Evolutionary conservation across 2,329 filamentous ascomycete species (phyloP).

Genomic region (Zymoseptoria brevis): DNA sequence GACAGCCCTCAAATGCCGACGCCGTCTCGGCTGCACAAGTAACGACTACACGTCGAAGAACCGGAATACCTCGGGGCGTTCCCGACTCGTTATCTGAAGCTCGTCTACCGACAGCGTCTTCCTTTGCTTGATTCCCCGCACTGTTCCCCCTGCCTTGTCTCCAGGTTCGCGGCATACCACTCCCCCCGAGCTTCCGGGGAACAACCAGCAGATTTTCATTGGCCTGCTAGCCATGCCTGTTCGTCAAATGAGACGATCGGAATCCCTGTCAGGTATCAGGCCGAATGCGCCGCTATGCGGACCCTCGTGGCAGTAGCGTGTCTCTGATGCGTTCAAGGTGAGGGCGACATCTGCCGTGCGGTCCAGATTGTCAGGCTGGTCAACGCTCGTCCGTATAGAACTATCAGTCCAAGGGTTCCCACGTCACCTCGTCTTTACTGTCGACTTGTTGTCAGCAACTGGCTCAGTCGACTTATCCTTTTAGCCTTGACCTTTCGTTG

Average conservation of each 20-base stretch:
- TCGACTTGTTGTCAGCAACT: neutral
- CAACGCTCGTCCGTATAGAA: neutral
- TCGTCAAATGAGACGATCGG: neutral
- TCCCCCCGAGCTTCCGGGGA: neutral
- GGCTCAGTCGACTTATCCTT: neutral
- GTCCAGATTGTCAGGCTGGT: neutral
- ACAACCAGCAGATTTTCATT: neutral
- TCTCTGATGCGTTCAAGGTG: neutral
- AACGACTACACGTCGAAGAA: neutral
- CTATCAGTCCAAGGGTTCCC: neutral
- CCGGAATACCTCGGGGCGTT: neutral
- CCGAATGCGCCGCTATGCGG: neutral
- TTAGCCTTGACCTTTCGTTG: neutral
- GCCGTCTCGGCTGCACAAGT: neutral
- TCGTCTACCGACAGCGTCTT: neutral
- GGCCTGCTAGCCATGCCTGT: neutral
- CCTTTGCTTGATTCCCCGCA: neutral
- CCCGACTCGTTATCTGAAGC: neutral
- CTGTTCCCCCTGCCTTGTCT: neutral
- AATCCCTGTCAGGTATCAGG: neutral
- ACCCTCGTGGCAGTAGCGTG: neutral
- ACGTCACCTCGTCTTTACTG: neutral
- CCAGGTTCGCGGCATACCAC: neutral
- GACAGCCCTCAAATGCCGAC: neutral
- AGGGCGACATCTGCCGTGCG: neutral